Percentiles rank a stretch among this genome's conserved stretches.
phyloP scores from a whole-genome alignment of 768 basidiomycete genomes.

The Saitozyma podzolica region DNA sequence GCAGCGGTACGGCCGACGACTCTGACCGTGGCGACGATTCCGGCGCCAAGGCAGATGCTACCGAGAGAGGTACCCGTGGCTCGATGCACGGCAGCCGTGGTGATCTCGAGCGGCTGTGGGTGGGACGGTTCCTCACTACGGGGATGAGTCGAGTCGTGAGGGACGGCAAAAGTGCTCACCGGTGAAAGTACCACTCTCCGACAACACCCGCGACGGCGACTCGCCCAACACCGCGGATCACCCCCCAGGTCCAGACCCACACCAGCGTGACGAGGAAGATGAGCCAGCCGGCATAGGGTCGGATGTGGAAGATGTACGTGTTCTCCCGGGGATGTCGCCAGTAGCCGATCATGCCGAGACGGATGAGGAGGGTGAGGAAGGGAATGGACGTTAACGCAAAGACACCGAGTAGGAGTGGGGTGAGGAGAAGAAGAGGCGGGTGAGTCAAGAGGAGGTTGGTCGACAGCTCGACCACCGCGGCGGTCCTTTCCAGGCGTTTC shows the following conservation, averaged over 20 bases:
- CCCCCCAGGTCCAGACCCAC: constrained; percentile 75
- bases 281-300: constrained; percentile 74
- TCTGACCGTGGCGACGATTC: constrained; percentile 72
- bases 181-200: constrained; percentile 86
- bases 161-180: constrained; percentile 54
- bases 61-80: constrained; percentile 81
- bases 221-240: constrained; percentile 74
- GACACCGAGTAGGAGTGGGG: constrained; percentile 45
- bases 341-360: constrained; percentile 51
- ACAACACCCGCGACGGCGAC: constrained; percentile 78
- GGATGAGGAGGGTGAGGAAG: constrained; percentile 48
- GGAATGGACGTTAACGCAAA: constrained; percentile 48
- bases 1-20: constrained; percentile 55
- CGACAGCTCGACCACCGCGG: constrained; percentile 53
- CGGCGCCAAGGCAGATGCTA: constrained; percentile 70
- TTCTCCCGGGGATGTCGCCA: constrained; percentile 52
- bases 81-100: constrained; percentile 74
- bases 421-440: constrained; percentile 49
- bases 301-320: constrained; percentile 60
- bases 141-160: constrained; percentile 8
- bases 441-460: constrained; percentile 49
- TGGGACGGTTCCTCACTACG: constrained; percentile 30
- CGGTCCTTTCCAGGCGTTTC: constrained; percentile 60
- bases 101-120: constrained; percentile 57
- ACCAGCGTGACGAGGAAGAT: constrained; percentile 59